Evolutionary conservation across 257 asterid genomes (phyloP), one percentile per base, ranked within the genome.

Genomic region (Fraxinus excelsior): DNA sequence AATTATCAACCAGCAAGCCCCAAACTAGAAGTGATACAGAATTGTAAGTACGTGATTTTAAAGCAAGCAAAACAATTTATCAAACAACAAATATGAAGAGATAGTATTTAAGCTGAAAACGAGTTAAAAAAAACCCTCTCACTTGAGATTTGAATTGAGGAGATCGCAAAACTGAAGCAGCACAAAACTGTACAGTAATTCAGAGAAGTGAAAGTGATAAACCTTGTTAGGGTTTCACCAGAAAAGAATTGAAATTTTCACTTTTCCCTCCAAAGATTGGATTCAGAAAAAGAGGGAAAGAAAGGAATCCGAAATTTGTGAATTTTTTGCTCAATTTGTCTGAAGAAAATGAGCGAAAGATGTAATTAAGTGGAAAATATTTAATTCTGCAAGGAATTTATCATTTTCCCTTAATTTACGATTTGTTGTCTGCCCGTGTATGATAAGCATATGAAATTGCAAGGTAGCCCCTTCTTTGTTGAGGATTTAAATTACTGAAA

Each of bases 241-340:
- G 67, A 60, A 72, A 81, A 16, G 51, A 80, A 77, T 60, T 87
- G 69, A 66, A 77, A 86, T 77, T 73, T 73, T 42, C 25, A 12
- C 13, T 25, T 87, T 91, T 90, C 94, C 91, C 96, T 85, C 92
- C 93, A 82, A 85, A 80, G 94, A 88, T 83, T 86, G 87, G 82
- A 81, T 62, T 62, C 19, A 8, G 68, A 82, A 75, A 77, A 62
- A 75, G 64, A 23, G 73, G 35, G 58, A 68, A 80, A 80, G 35
- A 67, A 85, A 81, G 79, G 81, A 83, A 83, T 78, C 76, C 60
- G 82, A 82, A 81, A 74, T 78, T 73, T 71, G 46, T 13, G 25
- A 76, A 81, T 70, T 71, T 80, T 37, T 38, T 70, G 21, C 64
- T 44, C 2, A n/a, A 21, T 76, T 70, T 83, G 53, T 67, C 79